Evolutionary conservation across 257 asterid genomes (phyloP).

Genomic region (Petunia axillaris): DNA sequence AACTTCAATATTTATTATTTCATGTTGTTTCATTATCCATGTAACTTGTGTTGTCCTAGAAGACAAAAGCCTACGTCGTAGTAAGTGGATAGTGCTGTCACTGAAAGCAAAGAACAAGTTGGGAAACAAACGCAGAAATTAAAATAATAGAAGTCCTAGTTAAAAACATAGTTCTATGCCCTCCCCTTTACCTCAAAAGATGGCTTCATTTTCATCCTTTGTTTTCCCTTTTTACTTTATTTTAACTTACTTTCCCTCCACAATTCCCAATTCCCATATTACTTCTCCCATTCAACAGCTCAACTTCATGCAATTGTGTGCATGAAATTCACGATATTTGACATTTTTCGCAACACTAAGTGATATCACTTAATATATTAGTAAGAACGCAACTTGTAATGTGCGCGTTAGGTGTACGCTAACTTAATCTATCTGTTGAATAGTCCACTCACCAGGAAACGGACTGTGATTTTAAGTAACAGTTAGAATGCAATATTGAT

Average conservation of each 20-base stretch:
- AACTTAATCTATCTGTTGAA: not conserved
- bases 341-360: not conserved
- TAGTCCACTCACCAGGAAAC: not conserved
- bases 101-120: not conserved
- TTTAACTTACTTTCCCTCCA: not conserved
- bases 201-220: not conserved
- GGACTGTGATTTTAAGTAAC: not conserved
- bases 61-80: not conserved
- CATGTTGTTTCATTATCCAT: not conserved
- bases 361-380: too few species aligned
- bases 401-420: too few species aligned
- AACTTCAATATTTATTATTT: not conserved
- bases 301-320: not conserved
- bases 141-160: not conserved
- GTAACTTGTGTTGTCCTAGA: not conserved
- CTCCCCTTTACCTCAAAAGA: constrained; percentile 13
- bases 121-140: not conserved
- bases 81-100: not conserved
- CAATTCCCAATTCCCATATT: not conserved
- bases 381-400: too few species aligned
- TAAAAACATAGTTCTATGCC: not conserved
- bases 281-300: not conserved
- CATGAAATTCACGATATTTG: not conserved
- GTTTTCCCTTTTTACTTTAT: not conserved
- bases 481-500: not conserved